Percentiles rank a stretch among this genome's conserved stretches.
phyloP scores from a whole-genome alignment of 2,329 filamentous ascomycete species.

The Claviceps humidiphila region DNA sequence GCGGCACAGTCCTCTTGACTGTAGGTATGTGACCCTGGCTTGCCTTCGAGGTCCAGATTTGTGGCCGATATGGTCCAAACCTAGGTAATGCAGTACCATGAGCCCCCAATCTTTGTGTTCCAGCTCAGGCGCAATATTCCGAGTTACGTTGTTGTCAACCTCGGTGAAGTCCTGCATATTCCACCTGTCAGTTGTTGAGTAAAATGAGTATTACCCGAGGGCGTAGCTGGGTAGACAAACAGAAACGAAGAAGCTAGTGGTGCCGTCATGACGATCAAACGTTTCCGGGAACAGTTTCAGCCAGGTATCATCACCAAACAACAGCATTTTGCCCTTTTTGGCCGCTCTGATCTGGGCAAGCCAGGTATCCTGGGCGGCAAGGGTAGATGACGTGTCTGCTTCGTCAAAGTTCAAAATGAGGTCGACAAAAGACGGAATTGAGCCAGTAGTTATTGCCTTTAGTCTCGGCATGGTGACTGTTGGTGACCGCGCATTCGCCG shows the following conservation, averaged over 20 bases:
- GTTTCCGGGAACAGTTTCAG: constrained; percentile 85
- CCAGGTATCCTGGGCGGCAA: constrained; percentile 89
- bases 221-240: constrained; percentile 39
- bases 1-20: not conserved
- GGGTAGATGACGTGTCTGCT: constrained; percentile 76
- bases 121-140: constrained; percentile 71
- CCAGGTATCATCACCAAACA: constrained; percentile 98
- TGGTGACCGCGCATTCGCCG: constrained; percentile 87
- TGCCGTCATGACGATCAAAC: constrained; percentile 81
- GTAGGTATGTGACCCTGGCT: constrained; percentile 1
- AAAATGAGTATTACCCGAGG: not conserved
- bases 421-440: constrained; percentile 95
- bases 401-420: constrained; percentile 95
- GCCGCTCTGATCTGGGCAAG: constrained; percentile 78
- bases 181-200: not conserved
- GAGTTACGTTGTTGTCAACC: constrained; percentile 93
- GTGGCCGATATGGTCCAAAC: constrained; percentile 93
- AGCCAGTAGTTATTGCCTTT: constrained; percentile 94
- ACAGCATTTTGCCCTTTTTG: constrained; percentile 60
- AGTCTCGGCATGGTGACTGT: constrained; percentile 97
- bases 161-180: constrained; percentile 74
- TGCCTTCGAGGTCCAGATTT: constrained; percentile 81
- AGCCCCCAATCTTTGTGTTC: constrained; percentile 72
- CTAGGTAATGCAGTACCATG: constrained; percentile 90
- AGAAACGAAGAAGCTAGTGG: constrained; percentile 95